These are phyloP conservation scores for Arthroderma sp. DNA, from an alignment of 2,329 filamentous ascomycete species.

Conservation along the genomic window DNA sequence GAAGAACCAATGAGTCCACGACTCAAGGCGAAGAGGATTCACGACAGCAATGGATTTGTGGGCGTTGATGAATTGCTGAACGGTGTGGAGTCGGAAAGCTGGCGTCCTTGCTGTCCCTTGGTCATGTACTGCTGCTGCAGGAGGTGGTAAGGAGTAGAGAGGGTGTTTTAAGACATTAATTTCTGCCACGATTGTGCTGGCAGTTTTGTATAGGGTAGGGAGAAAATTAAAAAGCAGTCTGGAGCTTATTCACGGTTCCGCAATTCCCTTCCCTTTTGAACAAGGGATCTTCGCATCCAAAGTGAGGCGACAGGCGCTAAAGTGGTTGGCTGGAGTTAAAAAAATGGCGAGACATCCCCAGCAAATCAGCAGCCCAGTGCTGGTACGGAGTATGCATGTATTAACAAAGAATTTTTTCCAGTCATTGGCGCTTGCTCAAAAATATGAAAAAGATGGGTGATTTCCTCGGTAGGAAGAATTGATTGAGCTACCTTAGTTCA, in stretches of 20 bases:
- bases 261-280: conserved; percentile 4
- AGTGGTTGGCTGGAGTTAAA: conserved; percentile 5
- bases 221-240: conserved; percentile 2
- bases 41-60: conserved; percentile 3
- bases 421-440: background rate
- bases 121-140: conserved; percentile 2
- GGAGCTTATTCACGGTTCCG: conserved; percentile 5
- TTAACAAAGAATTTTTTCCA: background rate
- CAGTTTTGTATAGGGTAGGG: conserved; percentile 1
- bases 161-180: background rate
- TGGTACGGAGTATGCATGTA: background rate
- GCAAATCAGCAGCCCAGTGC: background rate
- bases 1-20: conserved; percentile 13
- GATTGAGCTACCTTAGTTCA: background rate
- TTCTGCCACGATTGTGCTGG: background rate
- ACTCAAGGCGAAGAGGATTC: conserved; percentile 4
- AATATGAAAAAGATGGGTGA: background rate
- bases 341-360: background rate
- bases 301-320: conserved; percentile 2
- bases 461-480: background rate
- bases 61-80: conserved; percentile 1
- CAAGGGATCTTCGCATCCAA: conserved; percentile 6
- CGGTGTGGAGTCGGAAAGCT: conserved; percentile 3
- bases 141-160: background rate
- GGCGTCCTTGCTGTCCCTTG: background rate